A percentile compares a stretch with the other conserved stretches of the same genome.
Evolutionary conservation across 2,329 filamentous ascomycete genomes (phyloP).

Genomic region (Podosphaera xanthii): DNA sequence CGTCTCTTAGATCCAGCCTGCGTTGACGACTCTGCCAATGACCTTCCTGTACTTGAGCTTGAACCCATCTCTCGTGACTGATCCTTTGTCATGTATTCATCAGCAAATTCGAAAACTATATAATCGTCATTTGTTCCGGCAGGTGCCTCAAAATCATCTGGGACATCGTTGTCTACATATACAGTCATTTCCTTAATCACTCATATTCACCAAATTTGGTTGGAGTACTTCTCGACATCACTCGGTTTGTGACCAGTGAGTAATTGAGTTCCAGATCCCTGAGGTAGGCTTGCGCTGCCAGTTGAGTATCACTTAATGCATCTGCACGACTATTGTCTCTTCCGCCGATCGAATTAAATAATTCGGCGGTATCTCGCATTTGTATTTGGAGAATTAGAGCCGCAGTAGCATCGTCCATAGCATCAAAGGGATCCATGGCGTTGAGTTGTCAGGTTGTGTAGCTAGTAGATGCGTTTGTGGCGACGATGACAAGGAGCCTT

Average conservation of each 20-base stretch:
- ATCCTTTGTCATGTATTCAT: no score
- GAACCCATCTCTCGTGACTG: no score
- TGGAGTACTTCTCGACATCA: slow-evolving; percentile 9
- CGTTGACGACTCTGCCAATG: slow-evolving; percentile 2
- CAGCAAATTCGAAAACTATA: no score
- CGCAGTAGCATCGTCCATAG: slow-evolving; percentile 7
- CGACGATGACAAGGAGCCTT: no score
- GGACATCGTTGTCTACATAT: no score
- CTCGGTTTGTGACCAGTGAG: slow-evolving; percentile 4
- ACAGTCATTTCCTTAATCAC: no score
- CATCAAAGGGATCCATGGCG: not conserved
- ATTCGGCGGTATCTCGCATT: slow-evolving; percentile 6
- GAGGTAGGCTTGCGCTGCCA: slow-evolving; percentile 6
- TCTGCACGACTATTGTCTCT: slow-evolving; percentile 5
- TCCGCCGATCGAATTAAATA: slow-evolving; percentile 1
- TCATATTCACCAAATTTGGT: no score
- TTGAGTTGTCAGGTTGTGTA: no score
- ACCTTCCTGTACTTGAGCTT: not conserved
- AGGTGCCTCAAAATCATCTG: no score
- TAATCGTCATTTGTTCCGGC: no score
- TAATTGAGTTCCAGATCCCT: slow-evolving; percentile 5
- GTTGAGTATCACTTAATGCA: slow-evolving; percentile 3
- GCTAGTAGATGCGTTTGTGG: no score
- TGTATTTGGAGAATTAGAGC: slow-evolving; percentile 10
- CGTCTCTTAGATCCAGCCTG: slow-evolving; percentile 1